These are phyloP conservation scores for Conticribra guillardii DNA, from an alignment of 108 stramenopile genomes.

Conservation along the genomic window DNA sequence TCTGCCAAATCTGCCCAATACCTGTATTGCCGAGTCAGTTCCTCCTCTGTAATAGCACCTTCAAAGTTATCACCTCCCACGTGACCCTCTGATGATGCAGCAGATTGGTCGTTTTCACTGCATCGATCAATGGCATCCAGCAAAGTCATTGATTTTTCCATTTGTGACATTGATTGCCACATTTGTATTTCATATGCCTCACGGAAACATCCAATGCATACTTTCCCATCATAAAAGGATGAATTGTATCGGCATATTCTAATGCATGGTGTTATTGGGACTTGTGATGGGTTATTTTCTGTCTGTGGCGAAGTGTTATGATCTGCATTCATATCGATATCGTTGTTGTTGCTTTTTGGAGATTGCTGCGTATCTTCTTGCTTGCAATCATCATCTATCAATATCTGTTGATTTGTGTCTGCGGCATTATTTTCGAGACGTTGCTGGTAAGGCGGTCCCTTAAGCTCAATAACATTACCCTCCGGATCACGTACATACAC, in stretches of 20 bases:
- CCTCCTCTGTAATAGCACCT: slow-evolving; percentile 37
- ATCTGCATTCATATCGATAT: not conserved
- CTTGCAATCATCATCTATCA: too few species aligned
- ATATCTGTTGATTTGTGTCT: not conserved
- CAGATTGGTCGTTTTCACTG: too few species aligned
- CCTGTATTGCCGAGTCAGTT: slow-evolving; percentile 34
- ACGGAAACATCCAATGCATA: slow-evolving; percentile 79
- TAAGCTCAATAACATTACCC: slow-evolving; percentile 54
- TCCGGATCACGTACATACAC: slow-evolving; percentile 57
- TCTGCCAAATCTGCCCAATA: slow-evolving; percentile 26
- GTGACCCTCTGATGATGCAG: not conserved
- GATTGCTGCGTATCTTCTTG: too few species aligned
- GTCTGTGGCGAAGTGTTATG: not conserved
- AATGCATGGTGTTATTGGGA: slow-evolving; percentile 57
- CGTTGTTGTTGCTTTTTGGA: not conserved
- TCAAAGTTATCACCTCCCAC: slow-evolving; percentile 18
- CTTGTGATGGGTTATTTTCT: slow-evolving; percentile 4
- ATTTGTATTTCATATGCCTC: slow-evolving; percentile 67
- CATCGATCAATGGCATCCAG: slow-evolving; percentile 64
- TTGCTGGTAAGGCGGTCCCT: slow-evolving; percentile 11
- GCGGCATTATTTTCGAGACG: not conserved
- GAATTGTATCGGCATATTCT: slow-evolving; percentile 77
- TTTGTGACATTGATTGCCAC: slow-evolving; percentile 60
- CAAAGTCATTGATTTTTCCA: slow-evolving; percentile 55
- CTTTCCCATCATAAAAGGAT: slow-evolving; percentile 61